Conservation (phyloP, 352 stramenopile species). For the Pythium pyrilobum region DNA sequence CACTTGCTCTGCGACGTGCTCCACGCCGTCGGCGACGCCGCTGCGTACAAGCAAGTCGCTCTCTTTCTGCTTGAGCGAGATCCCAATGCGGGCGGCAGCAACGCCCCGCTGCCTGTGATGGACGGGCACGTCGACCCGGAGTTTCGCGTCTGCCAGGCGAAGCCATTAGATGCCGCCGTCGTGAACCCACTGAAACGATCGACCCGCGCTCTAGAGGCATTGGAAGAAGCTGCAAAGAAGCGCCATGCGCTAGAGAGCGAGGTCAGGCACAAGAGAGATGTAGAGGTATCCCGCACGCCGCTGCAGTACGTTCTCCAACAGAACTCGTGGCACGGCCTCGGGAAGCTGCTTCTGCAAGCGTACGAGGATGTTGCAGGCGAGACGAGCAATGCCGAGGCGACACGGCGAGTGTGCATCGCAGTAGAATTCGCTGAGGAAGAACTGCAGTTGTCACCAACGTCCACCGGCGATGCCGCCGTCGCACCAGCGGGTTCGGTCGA, state of each 20-base stretch:
- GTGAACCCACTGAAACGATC: conserved; percentile 1
- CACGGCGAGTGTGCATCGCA: neutral
- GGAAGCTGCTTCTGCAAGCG: conserved; percentile 53
- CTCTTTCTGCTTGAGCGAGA: conserved; percentile 40
- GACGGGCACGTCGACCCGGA: neutral
- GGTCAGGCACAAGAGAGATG: too few species aligned
- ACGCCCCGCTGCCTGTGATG: neutral
- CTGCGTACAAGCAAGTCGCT: conserved; percentile 42
- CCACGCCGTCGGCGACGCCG: conserved; percentile 39
- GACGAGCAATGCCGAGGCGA: neutral
- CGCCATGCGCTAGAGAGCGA: conserved; percentile 22
- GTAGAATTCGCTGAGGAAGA: conserved; percentile 10
- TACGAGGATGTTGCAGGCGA: conserved; percentile 48
- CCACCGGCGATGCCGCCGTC: too few species aligned
- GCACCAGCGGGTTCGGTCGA: neutral
- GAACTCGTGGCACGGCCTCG: conserved; percentile 43
- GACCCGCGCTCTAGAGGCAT: neutral
- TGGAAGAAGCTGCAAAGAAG: conserved; percentile 20
- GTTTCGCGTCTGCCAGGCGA: neutral
- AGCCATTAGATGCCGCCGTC: neutral
- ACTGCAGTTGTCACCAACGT: neutral
- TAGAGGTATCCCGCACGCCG: conserved; percentile 6
- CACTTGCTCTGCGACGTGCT: conserved; percentile 57
- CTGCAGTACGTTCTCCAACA: conserved; percentile 38
- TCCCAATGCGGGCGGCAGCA: conserved; percentile 11